Base-by-base conservation (phyloP, 176 grass and related monocot species). In the Musa beccarii region DNA sequence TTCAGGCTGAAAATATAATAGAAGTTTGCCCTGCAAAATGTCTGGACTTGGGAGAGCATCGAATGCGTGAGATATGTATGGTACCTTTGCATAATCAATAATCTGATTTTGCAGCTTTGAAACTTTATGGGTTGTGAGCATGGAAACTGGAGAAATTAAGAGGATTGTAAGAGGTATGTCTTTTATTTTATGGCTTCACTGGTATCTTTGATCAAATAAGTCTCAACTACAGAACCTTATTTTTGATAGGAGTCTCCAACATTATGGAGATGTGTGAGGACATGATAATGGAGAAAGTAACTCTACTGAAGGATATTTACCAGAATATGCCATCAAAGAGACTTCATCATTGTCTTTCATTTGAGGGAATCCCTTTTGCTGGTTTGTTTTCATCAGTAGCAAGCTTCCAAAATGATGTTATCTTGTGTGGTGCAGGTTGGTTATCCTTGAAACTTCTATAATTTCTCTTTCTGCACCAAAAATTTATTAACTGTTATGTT, bases 391-490 rank as follows among this genome's bases (percentile, higher is more conserved):
- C 94, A 1, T 98, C 90, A 50, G 50, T 98, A 51, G 83, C 90
- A 89, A 98, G 75, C 56, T 85, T 91, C 81, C 63, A 80, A 26
- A 85, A 93, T 26, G 73, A 70, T 78, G 81, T 84, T 64, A 34
- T 98, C 56, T 87, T 93, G 50, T 79, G 85, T 51, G 80, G 93
- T 80, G 83, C 90, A 89, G 90, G 94, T 98, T 85, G 24, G 81
- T 84, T 24, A 73, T 56, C 26, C 34, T 55, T 54, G 23, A 54
- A n/a, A 53, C 9, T 73, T 11, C 54, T 51, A 57, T n/a, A 10
- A 1, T 16, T 57, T 54, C 13, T 57, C 0, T 17, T 74, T 54
- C 57, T 57, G 3, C 12, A 17, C 2, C 1, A 20, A 19, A 51
- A 20, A 10, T 51, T 43, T 43, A 7, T 73, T 74, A 26, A 74